These are phyloP conservation scores for Phoma sp. DNA, from an alignment of 2,329 filamentous ascomycete species.

Conservation along the genomic window DNA sequence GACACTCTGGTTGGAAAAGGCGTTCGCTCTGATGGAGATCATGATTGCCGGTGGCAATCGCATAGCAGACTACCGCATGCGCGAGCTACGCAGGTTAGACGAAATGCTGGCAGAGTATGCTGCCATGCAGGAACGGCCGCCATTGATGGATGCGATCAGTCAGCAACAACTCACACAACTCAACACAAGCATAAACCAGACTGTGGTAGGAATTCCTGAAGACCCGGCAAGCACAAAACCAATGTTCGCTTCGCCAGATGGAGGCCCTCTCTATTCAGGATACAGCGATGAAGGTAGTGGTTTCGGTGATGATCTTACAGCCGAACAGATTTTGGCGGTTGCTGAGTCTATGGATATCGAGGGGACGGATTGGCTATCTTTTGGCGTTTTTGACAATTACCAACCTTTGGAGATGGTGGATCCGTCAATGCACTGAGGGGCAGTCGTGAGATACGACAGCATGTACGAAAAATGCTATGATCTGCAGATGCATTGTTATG, in stretches of 20 bases:
- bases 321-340: conserved; percentile 58
- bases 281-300: conserved; percentile 35
- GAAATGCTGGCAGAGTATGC: conserved; percentile 48
- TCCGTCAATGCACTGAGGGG: conserved; percentile 11
- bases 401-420: conserved; percentile 24
- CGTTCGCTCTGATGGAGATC: conserved; percentile 56
- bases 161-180: conserved; percentile 9
- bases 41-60: conserved; percentile 57
- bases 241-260: conserved; percentile 16
- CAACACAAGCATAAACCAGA: conserved; percentile 3
- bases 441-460: neutral
- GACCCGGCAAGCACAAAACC: conserved; percentile 15
- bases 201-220: conserved; percentile 7
- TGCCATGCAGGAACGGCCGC: conserved; percentile 15
- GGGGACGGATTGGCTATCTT: conserved; percentile 58
- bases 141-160: conserved; percentile 9
- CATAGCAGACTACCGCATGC: conserved; percentile 54
- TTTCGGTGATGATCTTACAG: conserved; percentile 51
- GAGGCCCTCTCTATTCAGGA: conserved; percentile 23
- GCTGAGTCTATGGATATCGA: conserved; percentile 56
- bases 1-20: conserved; percentile 51
- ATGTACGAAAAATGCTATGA: neutral
- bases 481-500: neutral
- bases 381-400: conserved; percentile 55
- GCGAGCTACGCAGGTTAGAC: conserved; percentile 57